Base-by-base conservation (phyloP, 2,329 filamentous ascomycete species). In the Alternaria postmessia region DNA sequence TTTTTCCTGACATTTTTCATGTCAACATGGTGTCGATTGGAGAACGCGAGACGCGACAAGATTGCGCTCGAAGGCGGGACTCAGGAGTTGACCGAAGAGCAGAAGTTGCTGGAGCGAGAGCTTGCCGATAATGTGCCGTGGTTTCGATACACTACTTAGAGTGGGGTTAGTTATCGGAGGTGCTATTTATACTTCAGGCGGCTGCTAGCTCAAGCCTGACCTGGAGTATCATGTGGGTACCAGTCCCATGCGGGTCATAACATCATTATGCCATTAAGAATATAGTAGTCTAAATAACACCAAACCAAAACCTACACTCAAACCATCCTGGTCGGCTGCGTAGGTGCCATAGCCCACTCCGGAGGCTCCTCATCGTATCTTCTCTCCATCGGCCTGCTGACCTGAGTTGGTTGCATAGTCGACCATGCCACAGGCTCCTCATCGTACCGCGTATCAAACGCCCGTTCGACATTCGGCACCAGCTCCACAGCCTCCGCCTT, bases 21-120 rank as follows among this genome's bases (percentile, higher is more conserved):
- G 86, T 86, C 84, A 20, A 72, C 82, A 28, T 88, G 87, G 76
- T 82, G 86, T 26, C 80, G 84, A 41, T 75, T 80, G 42, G 87
- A 89, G 79, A 89, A 89, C 62, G 75, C 78, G 5, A 81, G 85
- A 49, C 81, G 87, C 14, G 85, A 88, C 22, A 73, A 75, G 43
- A 69, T 81, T 54, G 62, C 67, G 4, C 78, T 82, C 70, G 48
- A 51, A 18, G 75, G 78, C 11, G 81, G 64, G 9, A 49, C 57
- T 3, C 76, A 80, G 51, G 80, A 84, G 59, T 85, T 87, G 75
- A 86, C 84, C 3, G 75, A 81, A 42, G 84, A 85, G 64, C 85
- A 88, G 80, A 85, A 82, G 78, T 51, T 76, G 22, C 48, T 78
- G 12, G 85, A 89, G 79, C 76, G 81, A 32, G 81, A 88, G 62